Evolutionary conservation across 1,139 yeast species (phyloP), one percentile per base, ranked within the genome.

Genomic region (Chernovozyma sophiae-reginae): DNA sequence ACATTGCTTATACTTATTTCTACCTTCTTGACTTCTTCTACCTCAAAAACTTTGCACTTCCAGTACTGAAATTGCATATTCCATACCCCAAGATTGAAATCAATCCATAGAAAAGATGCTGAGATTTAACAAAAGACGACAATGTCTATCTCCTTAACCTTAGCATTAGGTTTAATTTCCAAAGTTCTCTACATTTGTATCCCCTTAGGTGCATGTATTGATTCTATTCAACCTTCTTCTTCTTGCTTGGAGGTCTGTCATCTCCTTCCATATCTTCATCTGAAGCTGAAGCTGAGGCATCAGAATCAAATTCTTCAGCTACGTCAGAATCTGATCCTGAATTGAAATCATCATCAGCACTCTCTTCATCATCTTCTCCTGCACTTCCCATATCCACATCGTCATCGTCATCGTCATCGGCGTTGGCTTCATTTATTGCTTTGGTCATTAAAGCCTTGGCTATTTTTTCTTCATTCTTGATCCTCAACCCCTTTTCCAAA

Each of bases 281-380:
- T 8, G 63, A 55, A 22, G 61, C 72, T 14, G 75, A 60, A 17
- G 53, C 65, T 4, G 72, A 48, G 1, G 72, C 92, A 47, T 85
- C 87, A 7, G 92, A 84, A 54, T 87, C 95, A 50, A 72, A 87
- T 57, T 87, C 96, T 60, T 86, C 96, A 3, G 95, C 96, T 33
- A 82, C 85, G 47, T 86, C 95, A 11, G 76, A 70, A 25, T 70
- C 81, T 5, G 79, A 76, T 20, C 73, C 81, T 8, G 75, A 77
- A 23, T 79, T 72, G 59, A 81, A 81, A 49, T 78, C 89, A 45
- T 73, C 87, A 54, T 80, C 85, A 25, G 72, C 83, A 43, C 80
- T 74, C 46, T 79, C 84, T 40, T 77, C 85, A 29, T 79, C 94
- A 44, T 74, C 85, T 29, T 74, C 77, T 2, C 79, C 86, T 10